Evolutionary conservation across 2,329 filamentous ascomycete genomes (phyloP), one percentile per base, ranked within the genome.

Genomic region (Cladosporium sphaerospermum): DNA sequence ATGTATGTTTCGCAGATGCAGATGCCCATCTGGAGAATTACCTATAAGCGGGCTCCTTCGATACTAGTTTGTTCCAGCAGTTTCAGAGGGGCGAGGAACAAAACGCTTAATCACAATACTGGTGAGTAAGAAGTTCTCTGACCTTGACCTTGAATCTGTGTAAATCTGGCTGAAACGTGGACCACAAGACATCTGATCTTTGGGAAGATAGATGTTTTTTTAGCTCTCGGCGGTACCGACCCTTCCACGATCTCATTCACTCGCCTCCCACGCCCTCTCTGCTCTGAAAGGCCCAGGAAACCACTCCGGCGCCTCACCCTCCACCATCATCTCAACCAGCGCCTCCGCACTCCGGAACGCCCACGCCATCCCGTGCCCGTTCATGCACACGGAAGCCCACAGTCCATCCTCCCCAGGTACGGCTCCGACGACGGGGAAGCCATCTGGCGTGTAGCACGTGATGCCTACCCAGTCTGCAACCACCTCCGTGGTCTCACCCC

Each of bases 301-400:
- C 80, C 79, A 83, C 9, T 60, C 57, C 18, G 66, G 64, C 7
- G 59, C 60, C 9, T 62, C 64, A 13, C 48, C 70, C 56, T 61
- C 58, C 14, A 41, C 48, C 16, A 65, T 74, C 78, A 84, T 82
- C 31, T 70, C 67, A 1, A 75, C 78, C 54, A 86, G 59, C 0
- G 77, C 83, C 58, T 77, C 75, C 0, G 81, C 81, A 28, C 76
- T 78, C 63, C 81, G 78, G 70, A 62, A 53, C 51, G 59, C 62
- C 58, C 62, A 57, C 13, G 62, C 58, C 58, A 61, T 62, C 36
- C 64, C 82, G 64, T 86, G 81, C 1, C 84, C 84, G 57, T 84
- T 83, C 57, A 86, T 86, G 5, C 80, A 76, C 3, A 78, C 80
- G 32, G 75, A 73, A 1, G 83, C 69, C 73, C 78, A 84, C 18